Percentiles rank a stretch among this genome's conserved stretches.
Evolutionary conservation across 148 eudicot genomes (phyloP).

Genomic region (Vaccinium macrocarpon): DNA sequence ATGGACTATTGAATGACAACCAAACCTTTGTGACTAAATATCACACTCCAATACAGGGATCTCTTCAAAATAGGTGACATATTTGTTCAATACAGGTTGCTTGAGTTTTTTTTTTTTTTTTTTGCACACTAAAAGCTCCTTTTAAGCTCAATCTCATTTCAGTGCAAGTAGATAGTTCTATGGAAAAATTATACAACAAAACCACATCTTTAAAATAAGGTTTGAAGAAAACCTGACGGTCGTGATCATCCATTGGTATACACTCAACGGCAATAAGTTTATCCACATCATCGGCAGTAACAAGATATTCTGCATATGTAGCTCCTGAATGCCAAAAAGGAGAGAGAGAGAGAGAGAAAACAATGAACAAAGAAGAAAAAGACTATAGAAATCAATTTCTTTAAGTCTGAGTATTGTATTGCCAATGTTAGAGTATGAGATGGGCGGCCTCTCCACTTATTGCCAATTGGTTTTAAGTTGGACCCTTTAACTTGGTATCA

Average conservation of each 20-base stretch:
- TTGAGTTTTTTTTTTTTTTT: background rate
- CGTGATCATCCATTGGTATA: constrained; percentile 93
- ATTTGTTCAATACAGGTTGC: background rate
- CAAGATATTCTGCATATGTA: constrained; percentile 85
- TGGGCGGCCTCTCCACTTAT: too few species aligned
- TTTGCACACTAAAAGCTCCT: background rate
- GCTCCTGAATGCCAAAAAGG: constrained; percentile 55
- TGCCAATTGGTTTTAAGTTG: too few species aligned
- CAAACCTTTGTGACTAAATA: background rate
- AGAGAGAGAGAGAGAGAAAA: background rate
- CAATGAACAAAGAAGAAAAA: background rate
- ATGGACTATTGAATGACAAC: background rate
- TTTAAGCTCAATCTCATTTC: background rate
- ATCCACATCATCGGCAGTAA: constrained; percentile 97
- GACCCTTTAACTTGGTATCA: too few species aligned
- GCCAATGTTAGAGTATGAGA: background rate
- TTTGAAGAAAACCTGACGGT: constrained; percentile 58
- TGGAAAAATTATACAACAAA: background rate
- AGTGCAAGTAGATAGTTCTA: background rate
- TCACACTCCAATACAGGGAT: background rate
- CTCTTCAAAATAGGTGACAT: background rate
- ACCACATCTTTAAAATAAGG: background rate
- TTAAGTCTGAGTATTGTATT: background rate
- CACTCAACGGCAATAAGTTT: constrained; percentile 92
- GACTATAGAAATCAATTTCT: constrained; percentile 13